Percentiles rank a stretch among this genome's conserved stretches.
Conservation (phyloP, 768 basidiomycete species). For the Tylopilus vinaceipallidus region DNA sequence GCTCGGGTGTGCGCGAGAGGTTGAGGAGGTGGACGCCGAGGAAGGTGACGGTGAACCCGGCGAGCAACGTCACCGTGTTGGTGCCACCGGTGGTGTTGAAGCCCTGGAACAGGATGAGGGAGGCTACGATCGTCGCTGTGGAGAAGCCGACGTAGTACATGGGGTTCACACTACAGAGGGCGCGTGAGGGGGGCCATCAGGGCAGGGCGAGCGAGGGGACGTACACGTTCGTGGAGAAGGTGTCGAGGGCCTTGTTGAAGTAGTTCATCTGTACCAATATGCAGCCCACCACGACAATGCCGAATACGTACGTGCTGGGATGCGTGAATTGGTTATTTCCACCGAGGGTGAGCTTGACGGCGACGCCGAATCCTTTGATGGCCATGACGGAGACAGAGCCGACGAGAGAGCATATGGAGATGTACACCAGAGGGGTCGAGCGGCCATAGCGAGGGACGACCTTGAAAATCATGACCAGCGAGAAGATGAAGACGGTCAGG, state of each 20-base stretch:
- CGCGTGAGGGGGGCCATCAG: background rate
- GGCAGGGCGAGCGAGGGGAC: constrained; percentile 29
- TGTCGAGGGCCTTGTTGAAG: constrained; percentile 97
- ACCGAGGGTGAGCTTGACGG: constrained; percentile 88
- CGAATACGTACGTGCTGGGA: constrained; percentile 96
- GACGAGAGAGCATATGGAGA: constrained; percentile 94
- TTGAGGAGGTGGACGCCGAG: constrained; percentile 96
- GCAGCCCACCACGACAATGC: constrained; percentile 73
- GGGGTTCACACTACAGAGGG: constrained; percentile 78
- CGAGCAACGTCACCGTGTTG: constrained; percentile 83
- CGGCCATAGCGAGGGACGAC: constrained; percentile 86
- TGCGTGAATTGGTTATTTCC: constrained; percentile 96
- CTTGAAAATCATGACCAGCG: constrained; percentile 82
- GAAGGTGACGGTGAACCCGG: constrained; percentile 91
- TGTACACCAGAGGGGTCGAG: constrained; percentile 85
- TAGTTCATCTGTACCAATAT: constrained; percentile 95
- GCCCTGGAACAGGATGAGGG: constrained; percentile 95
- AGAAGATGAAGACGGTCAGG: constrained; percentile 77
- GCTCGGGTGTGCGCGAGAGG: constrained; percentile 61
- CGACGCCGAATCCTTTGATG: constrained; percentile 97
- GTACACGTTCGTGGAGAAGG: constrained; percentile 96
- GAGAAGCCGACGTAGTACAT: constrained; percentile 99
- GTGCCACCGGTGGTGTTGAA: constrained; percentile 85
- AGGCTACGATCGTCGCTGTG: constrained; percentile 88
- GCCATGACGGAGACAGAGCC: constrained; percentile 99